Percentiles rank a stretch among this genome's conserved stretches.
These are phyloP conservation scores for Pseudopithomyces maydicus DNA, from an alignment of 2,329 filamentous ascomycete genomes.

Conservation along the genomic window DNA sequence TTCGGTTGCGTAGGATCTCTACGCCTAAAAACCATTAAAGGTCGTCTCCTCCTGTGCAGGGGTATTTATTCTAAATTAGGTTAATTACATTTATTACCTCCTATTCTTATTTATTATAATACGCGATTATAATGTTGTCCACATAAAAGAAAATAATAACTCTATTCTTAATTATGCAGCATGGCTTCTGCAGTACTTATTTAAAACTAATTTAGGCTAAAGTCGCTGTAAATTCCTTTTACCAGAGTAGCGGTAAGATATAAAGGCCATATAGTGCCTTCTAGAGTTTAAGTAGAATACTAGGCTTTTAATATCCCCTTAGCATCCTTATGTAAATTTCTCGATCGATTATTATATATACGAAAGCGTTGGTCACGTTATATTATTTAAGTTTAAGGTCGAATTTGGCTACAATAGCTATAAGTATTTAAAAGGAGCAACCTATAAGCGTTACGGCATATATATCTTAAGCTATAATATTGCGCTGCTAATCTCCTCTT, in stretches of 20 bases:
- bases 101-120: no score
- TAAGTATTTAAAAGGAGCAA: background rate
- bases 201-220: background rate
- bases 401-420: background rate
- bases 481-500: no score
- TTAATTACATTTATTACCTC: no score
- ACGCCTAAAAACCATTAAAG: no score
- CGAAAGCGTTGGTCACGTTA: background rate
- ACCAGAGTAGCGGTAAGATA: background rate
- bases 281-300: background rate
- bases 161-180: background rate
- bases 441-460: background rate
- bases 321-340: background rate
- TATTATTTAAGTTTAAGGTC: background rate
- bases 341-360: background rate
- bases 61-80: no score
- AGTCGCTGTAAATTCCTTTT: background rate
- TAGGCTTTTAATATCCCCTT: background rate
- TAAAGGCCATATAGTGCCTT: background rate
- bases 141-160: background rate
- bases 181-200: background rate
- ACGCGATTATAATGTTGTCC: background rate
- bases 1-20: no score
- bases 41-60: no score
- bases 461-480: no score